Base-by-base conservation (phyloP, 257 asterid genomes). In the Knoxia roxburghii region DNA sequence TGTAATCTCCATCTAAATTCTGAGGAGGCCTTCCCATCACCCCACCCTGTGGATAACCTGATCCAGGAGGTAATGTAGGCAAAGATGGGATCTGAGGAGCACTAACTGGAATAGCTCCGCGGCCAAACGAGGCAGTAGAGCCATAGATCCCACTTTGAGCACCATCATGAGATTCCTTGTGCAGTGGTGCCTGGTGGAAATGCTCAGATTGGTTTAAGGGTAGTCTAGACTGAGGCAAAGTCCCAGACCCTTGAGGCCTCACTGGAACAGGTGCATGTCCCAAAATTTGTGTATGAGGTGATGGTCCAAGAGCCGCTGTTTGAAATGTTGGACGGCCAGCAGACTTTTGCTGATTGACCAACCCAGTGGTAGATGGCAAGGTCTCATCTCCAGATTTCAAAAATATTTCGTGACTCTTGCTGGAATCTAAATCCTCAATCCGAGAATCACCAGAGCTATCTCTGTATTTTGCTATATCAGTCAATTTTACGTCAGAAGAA, bases 21-120 rank as follows among this genome's bases (percentile, higher is more conserved):
- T 68, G 77, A 14, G 82, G 89, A 51, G 67, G 83, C 71, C 84
- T 79, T 77, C 84, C 91, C 75, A 75, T 66, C 48, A 72, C 45
- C 61, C 81, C 93, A 67, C 67, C 75, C 50, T 66, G 88, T 59
- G 76, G 81, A 77, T 77, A 81, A 74, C n/a, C 72, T 26, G 77
- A 62, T 21, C 70, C 76, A 26, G 61, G 56, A 39, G 77, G 67
- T 21, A 56, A 64, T 48, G 68, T 24, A 72, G 68, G 40, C 41
- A 45, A 63, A 0, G 75, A 68, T 24, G 76, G 74, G 43, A 81
- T 82, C 63, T 75, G 88, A 73, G 80, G 70, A 75, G 81, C 67
- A 33, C 66, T 85, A 45, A 83, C 75, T 76, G 79, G 70, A 76
- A 82, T 83, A 76, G 78, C 75, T 23, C 46, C 83, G 66, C 85